Base-by-base conservation (phyloP, 345 rosid species). In the Psidium guajava region DNA sequence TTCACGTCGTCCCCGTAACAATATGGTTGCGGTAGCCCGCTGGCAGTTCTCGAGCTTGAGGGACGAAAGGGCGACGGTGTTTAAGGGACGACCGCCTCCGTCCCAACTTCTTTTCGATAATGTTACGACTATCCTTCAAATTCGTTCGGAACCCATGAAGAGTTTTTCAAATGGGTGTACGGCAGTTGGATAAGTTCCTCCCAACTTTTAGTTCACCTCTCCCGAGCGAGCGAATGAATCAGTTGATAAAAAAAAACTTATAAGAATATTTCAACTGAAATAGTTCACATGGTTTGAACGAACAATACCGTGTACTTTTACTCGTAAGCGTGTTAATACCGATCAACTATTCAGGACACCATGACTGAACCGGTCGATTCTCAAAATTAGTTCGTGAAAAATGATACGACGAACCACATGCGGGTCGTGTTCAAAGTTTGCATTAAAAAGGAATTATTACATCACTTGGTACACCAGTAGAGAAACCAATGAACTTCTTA, bases 401-500 rank as follows among this genome's bases (percentile, higher is more conserved):
- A 8, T 69, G 77, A 69, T 18, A 8, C 10, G 47, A 8, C 2
- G 1, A 10, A 69, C 40, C 24, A 8, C 44, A 15, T 32, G 1
- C 0, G 6, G 11, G 6, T 64, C 16, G 11, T 5, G 32, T 55
- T 55, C n/a, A 1, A 55, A 55, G 58, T 6, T 22, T 11, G 2
- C n/a, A 55, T 61, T 27, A 12, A 27, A 24, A 25, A 58, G 6
- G 13, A 28, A 28, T 1, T 2, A 14, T 64, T 3, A 16, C 11
- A 28, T 3, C 75, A 3, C 75, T 28, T 7, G 32, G 2, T 7
- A 4, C 28, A 7, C 6, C 0, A 2, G 32, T 16, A 8, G 1
- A 32, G 24, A 64, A 64, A 64, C 0, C 0, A 64, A 18, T 36
- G 21, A 32, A 16, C 20, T 32, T 69, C 0, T 32, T 2, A 64